Evolutionary conservation across 306 rosid genomes (phyloP).

Genomic region (Cotoneaster glaucophyllus): DNA sequence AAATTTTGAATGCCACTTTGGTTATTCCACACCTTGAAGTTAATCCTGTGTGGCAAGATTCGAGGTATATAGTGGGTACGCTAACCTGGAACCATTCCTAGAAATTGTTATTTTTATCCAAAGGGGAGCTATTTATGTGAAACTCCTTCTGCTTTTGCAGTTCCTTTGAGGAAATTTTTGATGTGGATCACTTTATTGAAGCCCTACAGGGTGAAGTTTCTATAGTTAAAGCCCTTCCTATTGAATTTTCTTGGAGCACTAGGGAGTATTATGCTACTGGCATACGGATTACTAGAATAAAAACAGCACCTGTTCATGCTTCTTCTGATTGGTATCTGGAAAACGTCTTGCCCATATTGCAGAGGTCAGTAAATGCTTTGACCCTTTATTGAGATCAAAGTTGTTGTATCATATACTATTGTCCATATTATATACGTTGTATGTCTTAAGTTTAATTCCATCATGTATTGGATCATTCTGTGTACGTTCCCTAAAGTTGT

Average conservation of each 20-base stretch:
- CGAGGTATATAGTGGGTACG: slow-evolving; percentile 51
- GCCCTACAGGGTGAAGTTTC: slow-evolving; percentile 65
- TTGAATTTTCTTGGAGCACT: slow-evolving; percentile 76
- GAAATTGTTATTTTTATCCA: not conserved
- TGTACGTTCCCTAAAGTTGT: not conserved
- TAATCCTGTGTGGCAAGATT: slow-evolving; percentile 94
- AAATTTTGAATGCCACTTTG: slow-evolving; percentile 86
- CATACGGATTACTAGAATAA: slow-evolving; percentile 75
- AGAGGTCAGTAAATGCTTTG: slow-evolving; percentile 48
- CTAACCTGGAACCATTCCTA: slow-evolving; percentile 4
- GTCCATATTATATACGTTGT: not conserved
- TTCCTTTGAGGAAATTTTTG: slow-evolving; percentile 83
- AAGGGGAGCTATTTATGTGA: not conserved
- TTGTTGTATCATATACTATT: not conserved
- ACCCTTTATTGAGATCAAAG: not conserved
- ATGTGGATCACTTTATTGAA: slow-evolving; percentile 81
- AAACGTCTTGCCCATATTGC: slow-evolving; percentile 75
- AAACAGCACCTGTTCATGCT: slow-evolving; percentile 79
- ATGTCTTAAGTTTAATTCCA: not conserved
- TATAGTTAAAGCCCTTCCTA: slow-evolving; percentile 72
- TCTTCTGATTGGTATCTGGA: slow-evolving; percentile 84
- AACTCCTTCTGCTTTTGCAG: slow-evolving; percentile 35
- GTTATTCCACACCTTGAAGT: slow-evolving; percentile 88
- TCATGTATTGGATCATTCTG: not conserved
- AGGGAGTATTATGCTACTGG: slow-evolving; percentile 80